These are phyloP conservation scores for Monosporozyma servazzii DNA, from an alignment of 805 yeast species.

Conservation along the genomic window DNA sequence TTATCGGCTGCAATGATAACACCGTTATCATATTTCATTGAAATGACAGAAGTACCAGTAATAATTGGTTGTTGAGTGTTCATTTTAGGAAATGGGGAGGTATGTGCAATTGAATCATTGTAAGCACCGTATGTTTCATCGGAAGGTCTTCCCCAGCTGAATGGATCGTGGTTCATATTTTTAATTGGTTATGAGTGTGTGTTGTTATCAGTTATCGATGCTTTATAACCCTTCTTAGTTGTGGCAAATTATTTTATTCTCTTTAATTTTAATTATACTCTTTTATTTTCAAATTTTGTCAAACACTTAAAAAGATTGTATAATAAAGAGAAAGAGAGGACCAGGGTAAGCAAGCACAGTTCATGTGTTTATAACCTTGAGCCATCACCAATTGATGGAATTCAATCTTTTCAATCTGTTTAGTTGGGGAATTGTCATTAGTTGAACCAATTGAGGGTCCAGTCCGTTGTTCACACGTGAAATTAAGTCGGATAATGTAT, in stretches of 20 bases:
- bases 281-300: background rate
- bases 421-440: background rate
- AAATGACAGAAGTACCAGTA: constrained; percentile 93
- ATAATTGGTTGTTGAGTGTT: constrained; percentile 91
- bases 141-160: constrained; percentile 90
- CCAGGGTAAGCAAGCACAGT: background rate
- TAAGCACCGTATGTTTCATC: constrained; percentile 75
- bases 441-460: background rate
- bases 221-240: background rate
- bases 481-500: background rate
- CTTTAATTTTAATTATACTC: background rate
- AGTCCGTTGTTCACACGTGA: background rate
- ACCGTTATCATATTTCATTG: constrained; percentile 83
- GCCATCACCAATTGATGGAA: background rate
- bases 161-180: constrained; percentile 89
- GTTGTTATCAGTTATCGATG: background rate
- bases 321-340: background rate
- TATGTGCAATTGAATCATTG: constrained; percentile 64
- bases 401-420: background rate
- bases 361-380: background rate
- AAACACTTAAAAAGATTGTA: background rate
- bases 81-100: constrained; percentile 58
- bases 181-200: background rate
- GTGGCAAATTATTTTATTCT: background rate
- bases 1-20: constrained; percentile 93